Base-by-base conservation (phyloP, 2,329 filamentous ascomycete species). In the Tympanopsis confertula region DNA sequence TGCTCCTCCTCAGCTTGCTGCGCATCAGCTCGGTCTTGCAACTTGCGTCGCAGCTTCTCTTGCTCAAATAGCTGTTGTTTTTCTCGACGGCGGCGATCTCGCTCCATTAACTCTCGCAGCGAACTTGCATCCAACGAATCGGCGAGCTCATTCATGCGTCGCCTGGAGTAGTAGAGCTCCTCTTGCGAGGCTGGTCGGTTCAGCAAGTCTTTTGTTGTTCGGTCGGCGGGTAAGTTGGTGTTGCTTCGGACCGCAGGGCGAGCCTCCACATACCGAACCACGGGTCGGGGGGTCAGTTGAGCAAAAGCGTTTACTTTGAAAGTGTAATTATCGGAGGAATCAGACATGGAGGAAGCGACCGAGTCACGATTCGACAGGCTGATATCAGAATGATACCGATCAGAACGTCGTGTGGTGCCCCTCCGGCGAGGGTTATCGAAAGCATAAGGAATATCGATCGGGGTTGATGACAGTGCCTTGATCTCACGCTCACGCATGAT, bases 301-400 rank as follows among this genome's bases (percentile, higher is more conserved):
- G 30, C 30, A 7, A 33, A 17, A 33, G 12, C 15, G 15, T 33
- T 33, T 7, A 33, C 30, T 33, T 33, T 33, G 30, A 33, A 33
- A 15, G 30, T 33, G 15, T 33, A 33, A 7, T 10, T 7, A 12
- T 33, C 30, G 17, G 30, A 17, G 30, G 17, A 10, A 33, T 33
- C 30, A 10, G 30, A 33, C 15, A 33, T 18, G 15, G 30, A 33
- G 10, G 30, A 33, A 15, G 30, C 30, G 17, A 15, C 15, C 12
- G 30, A 33, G 7, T 33, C 12, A 7, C 30, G 30, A 13, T 7
- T 15, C 7, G 30, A 18, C 30, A 33, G 17, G 17, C 30, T 33
- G 17, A 17, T 33, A 18, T 33, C 30, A 17, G 30, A 33, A 15
- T 7, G 30, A 18, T 33, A 15, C 7, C 30, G 30, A 7, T 33